phyloP scores from a whole-genome alignment of 208 protist genomes.

The Crithidia bombi region DNA sequence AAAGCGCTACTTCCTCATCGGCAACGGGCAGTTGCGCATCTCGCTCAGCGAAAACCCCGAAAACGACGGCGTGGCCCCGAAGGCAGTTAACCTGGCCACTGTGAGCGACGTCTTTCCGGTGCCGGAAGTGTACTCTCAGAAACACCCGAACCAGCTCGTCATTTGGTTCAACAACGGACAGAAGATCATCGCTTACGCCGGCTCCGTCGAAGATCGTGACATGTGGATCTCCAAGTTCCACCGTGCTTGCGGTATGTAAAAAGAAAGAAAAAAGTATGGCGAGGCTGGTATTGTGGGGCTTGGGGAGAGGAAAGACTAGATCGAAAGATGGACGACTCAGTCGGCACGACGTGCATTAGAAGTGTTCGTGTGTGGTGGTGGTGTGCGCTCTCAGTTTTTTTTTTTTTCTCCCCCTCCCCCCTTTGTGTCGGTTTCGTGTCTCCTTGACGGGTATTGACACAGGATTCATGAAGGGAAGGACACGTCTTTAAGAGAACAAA shows the following conservation, averaged over 20 bases:
- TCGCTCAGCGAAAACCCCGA: slow-evolving; percentile 81
- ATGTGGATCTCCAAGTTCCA: slow-evolving; percentile 89
- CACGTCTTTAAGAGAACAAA: too few species aligned
- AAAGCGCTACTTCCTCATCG: slow-evolving; percentile 83
- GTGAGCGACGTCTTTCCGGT: slow-evolving; percentile 86
- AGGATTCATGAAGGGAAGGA: too few species aligned
- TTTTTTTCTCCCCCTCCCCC: too few species aligned
- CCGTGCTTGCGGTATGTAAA: slow-evolving; percentile 82
- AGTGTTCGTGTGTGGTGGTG: too few species aligned
- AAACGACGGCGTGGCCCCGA: slow-evolving; percentile 70
- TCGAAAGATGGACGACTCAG: too few species aligned
- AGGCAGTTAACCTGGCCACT: slow-evolving; percentile 75
- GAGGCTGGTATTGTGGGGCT: too few species aligned
- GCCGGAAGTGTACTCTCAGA: slow-evolving; percentile 84
- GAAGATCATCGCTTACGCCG: slow-evolving; percentile 87
- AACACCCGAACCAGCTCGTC: slow-evolving; percentile 85
- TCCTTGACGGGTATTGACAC: too few species aligned
- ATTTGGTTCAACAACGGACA: slow-evolving; percentile 91
- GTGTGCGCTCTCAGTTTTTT: too few species aligned
- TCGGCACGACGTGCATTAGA: too few species aligned
- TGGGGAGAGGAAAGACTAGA: too few species aligned
- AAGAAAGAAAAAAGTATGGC: not conserved
- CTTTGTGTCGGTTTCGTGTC: too few species aligned
- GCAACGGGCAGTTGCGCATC: slow-evolving; percentile 73
- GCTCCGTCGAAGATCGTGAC: slow-evolving; percentile 71